A percentile compares a stretch with the other conserved stretches of the same genome.
Conservation (phyloP, 768 basidiomycete genomes). For the Trametes cubensis region DNA sequence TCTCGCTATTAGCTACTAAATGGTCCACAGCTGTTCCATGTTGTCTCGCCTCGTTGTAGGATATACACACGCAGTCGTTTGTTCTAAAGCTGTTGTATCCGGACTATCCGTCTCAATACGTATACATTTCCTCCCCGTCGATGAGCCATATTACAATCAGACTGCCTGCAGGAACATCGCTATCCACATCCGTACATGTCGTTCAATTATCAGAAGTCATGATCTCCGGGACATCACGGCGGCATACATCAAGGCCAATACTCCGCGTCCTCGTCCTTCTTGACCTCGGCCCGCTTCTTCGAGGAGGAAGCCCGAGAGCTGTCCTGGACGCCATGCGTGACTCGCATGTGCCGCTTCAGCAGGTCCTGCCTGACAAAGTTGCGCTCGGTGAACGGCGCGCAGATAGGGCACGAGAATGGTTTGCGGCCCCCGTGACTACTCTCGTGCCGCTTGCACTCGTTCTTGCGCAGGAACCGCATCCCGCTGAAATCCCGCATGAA, state of each 20-base stretch:
- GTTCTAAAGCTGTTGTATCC: no score
- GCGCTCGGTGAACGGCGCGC: constrained; percentile 44
- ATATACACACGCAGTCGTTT: no score
- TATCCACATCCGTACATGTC: neutral
- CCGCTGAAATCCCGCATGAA: constrained; percentile 42
- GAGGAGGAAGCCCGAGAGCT: constrained; percentile 37
- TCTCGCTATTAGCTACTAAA: no score
- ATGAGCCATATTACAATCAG: no score
- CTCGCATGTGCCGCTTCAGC: constrained; percentile 63
- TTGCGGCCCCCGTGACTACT: constrained; percentile 60
- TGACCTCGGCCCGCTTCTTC: constrained; percentile 34
- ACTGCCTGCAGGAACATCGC: no score
- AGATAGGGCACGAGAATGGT: constrained; percentile 62
- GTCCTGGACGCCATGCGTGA: constrained; percentile 49
- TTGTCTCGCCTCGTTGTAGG: no score
- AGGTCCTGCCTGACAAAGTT: constrained; percentile 71
- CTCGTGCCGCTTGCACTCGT: constrained; percentile 78
- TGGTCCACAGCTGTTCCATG: no score
- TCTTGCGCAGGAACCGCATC: constrained; percentile 69
- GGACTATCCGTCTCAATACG: no score
- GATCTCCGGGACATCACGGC: neutral
- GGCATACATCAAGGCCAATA: constrained; percentile 21
- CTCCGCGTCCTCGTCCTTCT: constrained; percentile 17
- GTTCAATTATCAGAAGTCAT: neutral
- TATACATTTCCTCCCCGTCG: no score